These are phyloP conservation scores for Phytophthora palmivora DNA, from an alignment of 352 stramenopile species.

Conservation along the genomic window DNA sequence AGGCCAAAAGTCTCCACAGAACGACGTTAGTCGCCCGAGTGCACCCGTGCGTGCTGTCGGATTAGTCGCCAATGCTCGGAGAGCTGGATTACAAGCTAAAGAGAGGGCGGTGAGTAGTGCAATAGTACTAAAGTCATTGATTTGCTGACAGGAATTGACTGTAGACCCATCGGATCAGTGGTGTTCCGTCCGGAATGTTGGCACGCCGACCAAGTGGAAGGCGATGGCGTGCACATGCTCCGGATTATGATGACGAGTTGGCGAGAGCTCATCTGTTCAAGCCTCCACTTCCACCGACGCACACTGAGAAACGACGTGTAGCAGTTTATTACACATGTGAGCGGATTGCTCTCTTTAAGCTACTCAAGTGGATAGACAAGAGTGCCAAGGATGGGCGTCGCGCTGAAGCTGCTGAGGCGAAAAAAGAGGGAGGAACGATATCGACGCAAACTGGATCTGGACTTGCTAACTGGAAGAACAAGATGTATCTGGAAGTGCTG, in stretches of 20 bases:
- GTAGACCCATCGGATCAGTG: constrained; percentile 31
- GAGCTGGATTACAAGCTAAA: constrained; percentile 28
- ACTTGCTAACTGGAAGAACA: constrained; percentile 56
- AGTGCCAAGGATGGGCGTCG: constrained; percentile 25
- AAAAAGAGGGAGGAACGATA: background rate
- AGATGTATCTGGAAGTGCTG: constrained; percentile 79
- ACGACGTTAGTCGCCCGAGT: background rate
- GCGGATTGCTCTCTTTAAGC: constrained; percentile 72
- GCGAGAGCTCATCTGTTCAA: constrained; percentile 39
- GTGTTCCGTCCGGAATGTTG: constrained; percentile 17
- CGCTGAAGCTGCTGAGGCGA: constrained; percentile 12
- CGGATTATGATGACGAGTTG: constrained; percentile 55
- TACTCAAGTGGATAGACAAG: constrained; percentile 74
- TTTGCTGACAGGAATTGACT: constrained; percentile 20
- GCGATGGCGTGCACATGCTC: constrained; percentile 36
- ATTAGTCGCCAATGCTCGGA: constrained; percentile 24
- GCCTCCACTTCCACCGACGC: constrained; percentile 39
- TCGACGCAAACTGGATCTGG: constrained; percentile 6
- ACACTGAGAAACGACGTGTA: constrained; percentile 54
- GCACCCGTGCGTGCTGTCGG: constrained; percentile 25
- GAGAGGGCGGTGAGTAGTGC: constrained; percentile 25
- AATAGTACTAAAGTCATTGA: background rate
- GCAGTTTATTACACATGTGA: constrained; percentile 79
- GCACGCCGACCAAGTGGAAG: constrained; percentile 35
- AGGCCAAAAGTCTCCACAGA: background rate